phyloP scores from a whole-genome alignment of 1,139 yeast species.

The Ogataea hybrid region DNA sequence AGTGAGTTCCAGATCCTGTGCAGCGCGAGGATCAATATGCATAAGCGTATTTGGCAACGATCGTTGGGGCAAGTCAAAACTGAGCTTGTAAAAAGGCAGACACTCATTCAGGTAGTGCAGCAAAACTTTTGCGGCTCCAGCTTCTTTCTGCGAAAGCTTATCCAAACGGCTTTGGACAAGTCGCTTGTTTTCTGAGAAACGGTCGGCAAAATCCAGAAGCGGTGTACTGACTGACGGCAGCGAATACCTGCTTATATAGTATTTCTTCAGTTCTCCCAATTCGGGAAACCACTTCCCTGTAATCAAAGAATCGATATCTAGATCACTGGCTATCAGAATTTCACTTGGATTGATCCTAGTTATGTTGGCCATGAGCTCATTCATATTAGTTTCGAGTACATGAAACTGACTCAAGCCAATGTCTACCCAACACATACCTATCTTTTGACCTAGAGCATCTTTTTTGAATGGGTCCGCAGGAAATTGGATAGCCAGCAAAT shows the following conservation, averaged over 20 bases:
- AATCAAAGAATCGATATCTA: constrained; percentile 34
- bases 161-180: constrained; percentile 24
- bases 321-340: constrained; percentile 37
- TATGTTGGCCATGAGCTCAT: constrained; percentile 56
- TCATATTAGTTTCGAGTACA: constrained; percentile 59
- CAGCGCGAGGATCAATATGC: constrained; percentile 81
- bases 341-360: constrained; percentile 70
- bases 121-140: constrained; percentile 52
- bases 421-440: constrained; percentile 90
- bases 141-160: constrained; percentile 42
- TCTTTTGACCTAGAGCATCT: constrained; percentile 44
- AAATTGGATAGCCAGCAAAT: constrained; percentile 60
- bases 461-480: constrained; percentile 45
- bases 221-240: constrained; percentile 32
- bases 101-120: constrained; percentile 58
- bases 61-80: constrained; percentile 51
- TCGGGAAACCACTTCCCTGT: constrained; percentile 55
- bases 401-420: constrained; percentile 77
- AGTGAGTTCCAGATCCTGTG: constrained; percentile 76
- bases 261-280: constrained; percentile 57
- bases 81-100: constrained; percentile 49
- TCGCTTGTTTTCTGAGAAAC: constrained; percentile 30
- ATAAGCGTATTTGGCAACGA: constrained; percentile 51
- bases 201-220: constrained; percentile 34
- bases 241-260: constrained; percentile 55